Evolutionary conservation across 805 yeast species (phyloP).

Genomic region (Wickerhamiella hasegawae): DNA sequence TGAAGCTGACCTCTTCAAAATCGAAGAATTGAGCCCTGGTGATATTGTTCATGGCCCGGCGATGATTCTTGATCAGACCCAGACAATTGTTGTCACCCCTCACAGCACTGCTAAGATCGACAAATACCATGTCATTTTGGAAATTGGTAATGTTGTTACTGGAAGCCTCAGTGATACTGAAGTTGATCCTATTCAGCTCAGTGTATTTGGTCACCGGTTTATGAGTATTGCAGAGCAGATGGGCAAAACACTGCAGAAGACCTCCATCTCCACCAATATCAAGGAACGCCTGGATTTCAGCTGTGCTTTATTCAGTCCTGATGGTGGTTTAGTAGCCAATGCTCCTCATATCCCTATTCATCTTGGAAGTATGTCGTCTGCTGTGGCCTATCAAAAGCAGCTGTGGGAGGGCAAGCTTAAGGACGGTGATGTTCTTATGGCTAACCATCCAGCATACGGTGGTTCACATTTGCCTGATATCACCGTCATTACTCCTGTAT

Average conservation of each 20-base stretch:
- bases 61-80: conserved; percentile 63
- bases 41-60: conserved; percentile 51
- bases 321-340: conserved; percentile 70
- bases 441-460: conserved; percentile 74
- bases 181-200: conserved; percentile 51
- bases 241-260: conserved; percentile 68
- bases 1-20: conserved; percentile 37
- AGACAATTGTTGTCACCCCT: conserved; percentile 62
- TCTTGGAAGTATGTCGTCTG: conserved; percentile 72
- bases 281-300: conserved; percentile 74
- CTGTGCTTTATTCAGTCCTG: conserved; percentile 64
- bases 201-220: conserved; percentile 69
- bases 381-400: conserved; percentile 48
- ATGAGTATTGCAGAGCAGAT: conserved; percentile 87
- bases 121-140: conserved; percentile 45
- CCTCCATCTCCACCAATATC: conserved; percentile 68
- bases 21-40: conserved; percentile 41
- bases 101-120: conserved; percentile 38
- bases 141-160: conserved; percentile 13
- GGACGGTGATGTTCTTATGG: conserved; percentile 61
- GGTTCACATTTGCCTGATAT: conserved; percentile 84
- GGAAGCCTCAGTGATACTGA: conserved; percentile 6
- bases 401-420: conserved; percentile 47
- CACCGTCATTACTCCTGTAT: conserved; percentile 84
- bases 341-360: conserved; percentile 86